These are phyloP conservation scores for Lotmaria passim DNA, from an alignment of 208 protist genomes.

Conservation along the genomic window DNA sequence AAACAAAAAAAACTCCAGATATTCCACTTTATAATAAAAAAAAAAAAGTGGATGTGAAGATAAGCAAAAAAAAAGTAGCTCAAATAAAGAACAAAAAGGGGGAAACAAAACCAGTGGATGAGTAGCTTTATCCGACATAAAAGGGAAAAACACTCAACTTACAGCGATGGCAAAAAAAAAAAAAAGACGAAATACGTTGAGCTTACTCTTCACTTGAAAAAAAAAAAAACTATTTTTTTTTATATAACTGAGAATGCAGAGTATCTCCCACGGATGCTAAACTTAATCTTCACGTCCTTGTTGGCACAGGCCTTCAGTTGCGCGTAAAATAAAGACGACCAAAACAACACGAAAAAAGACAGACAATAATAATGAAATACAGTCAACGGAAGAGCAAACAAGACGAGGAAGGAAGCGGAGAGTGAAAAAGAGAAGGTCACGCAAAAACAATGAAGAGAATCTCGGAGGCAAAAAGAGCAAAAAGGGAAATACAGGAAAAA, in stretches of 20 bases:
- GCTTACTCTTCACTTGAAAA: not conserved
- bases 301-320: not conserved
- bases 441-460: too few relatives aligned
- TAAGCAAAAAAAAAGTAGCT: not conserved
- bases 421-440: not conserved
- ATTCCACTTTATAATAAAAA: not conserved
- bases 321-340: not conserved
- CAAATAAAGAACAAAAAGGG: constrained; percentile 1
- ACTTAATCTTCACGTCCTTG: constrained; percentile 1
- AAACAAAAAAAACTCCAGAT: not conserved
- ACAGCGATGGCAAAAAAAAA: not conserved
- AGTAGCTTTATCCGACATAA: not conserved
- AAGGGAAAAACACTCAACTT: not conserved
- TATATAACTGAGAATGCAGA: not conserved
- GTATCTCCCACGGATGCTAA: not conserved
- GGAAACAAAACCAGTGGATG: constrained; percentile 1
- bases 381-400: constrained; percentile 1
- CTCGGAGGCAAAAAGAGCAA: not conserved
- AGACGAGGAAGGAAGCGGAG: not conserved
- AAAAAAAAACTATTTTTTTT: not conserved
- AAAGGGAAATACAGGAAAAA: constrained; percentile 1
- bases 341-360: not conserved
- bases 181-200: not conserved
- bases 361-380: not conserved
- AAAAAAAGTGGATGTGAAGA: not conserved